A percentile compares a stretch with the other conserved stretches of the same genome.
Evolutionary conservation across 768 basidiomycete species (phyloP).

Genomic region (Hemileccinum rubropunctum): DNA sequence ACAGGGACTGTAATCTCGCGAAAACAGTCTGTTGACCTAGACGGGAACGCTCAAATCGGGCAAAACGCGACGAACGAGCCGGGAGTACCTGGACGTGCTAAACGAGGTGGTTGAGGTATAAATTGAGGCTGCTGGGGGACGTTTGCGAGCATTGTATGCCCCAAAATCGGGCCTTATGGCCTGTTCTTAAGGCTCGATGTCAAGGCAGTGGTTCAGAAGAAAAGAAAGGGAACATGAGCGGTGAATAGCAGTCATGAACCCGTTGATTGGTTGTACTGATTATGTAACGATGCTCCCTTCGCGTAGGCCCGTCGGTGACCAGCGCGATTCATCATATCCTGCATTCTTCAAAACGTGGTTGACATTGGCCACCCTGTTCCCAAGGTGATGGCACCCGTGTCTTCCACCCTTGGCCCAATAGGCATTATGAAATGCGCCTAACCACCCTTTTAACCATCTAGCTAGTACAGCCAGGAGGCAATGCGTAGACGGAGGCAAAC

Average conservation of each 20-base stretch:
- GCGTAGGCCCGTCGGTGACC: no score
- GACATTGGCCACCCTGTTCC: neutral
- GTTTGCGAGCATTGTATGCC: slow-evolving; percentile 23
- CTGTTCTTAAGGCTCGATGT: slow-evolving; percentile 28
- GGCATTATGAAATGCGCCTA: neutral
- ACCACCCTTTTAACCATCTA: neutral
- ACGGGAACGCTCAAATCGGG: neutral
- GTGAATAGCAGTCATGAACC: slow-evolving; percentile 18
- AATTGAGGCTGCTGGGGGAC: slow-evolving; percentile 19
- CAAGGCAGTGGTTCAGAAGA: slow-evolving; percentile 23
- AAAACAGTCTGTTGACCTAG: slow-evolving; percentile 42
- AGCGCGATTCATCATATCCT: neutral
- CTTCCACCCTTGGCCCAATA: slow-evolving; percentile 31
- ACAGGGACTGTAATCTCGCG: slow-evolving; percentile 50
- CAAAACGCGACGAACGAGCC: slow-evolving; percentile 5
- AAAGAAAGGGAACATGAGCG: slow-evolving; percentile 22
- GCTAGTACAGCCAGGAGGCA: slow-evolving; percentile 10
- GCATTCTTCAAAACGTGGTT: neutral
- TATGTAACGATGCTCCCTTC: slow-evolving; percentile 14
- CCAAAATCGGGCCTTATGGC: slow-evolving; percentile 20
- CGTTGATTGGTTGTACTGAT: slow-evolving; percentile 15
- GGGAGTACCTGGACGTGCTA: slow-evolving; percentile 18
- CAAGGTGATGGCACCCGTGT: slow-evolving; percentile 21
- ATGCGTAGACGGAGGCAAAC: neutral
- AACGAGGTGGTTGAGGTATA: slow-evolving; percentile 13